Evolutionary conservation across 768 basidiomycete genomes (phyloP).

Genomic region (Lanmaoa pseudosensibilis): DNA sequence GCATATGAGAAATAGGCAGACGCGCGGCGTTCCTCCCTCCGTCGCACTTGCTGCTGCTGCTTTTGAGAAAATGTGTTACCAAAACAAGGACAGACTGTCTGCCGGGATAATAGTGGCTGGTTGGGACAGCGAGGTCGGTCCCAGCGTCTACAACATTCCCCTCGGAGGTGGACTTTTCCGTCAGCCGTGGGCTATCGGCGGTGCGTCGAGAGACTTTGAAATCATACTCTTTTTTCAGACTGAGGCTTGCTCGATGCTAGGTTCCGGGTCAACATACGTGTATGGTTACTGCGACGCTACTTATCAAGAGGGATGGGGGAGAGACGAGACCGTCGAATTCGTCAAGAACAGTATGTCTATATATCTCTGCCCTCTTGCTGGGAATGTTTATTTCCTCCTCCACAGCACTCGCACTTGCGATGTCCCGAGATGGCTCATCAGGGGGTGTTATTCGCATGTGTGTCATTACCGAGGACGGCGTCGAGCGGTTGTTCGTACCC

Average conservation of each 20-base stretch:
- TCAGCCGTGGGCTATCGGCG: conserved; percentile 98
- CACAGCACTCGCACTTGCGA: conserved; percentile 87
- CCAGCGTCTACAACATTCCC: conserved; percentile 95
- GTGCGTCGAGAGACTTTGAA: conserved; percentile 41
- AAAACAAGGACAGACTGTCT: conserved; percentile 84
- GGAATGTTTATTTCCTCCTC: conserved; percentile 5
- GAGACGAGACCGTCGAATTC: conserved; percentile 88
- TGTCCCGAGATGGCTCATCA: conserved; percentile 97
- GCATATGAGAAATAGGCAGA: conserved; percentile 42
- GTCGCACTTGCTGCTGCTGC: conserved; percentile 79
- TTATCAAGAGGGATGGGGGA: conserved; percentile 87
- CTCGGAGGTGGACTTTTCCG: conserved; percentile 95
- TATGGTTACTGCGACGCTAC: conserved; percentile 99
- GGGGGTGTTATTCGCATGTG: conserved; percentile 98
- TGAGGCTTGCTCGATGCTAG: conserved; percentile 35
- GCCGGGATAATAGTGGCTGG: conserved; percentile 98
- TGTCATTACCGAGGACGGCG: conserved; percentile 89
- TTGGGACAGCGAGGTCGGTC: conserved; percentile 90
- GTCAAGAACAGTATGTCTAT: conserved; percentile 86
- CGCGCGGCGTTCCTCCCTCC: conserved; percentile 63
- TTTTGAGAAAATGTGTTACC: conserved; percentile 88
- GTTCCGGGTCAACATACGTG: conserved; percentile 95
- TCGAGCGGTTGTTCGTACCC: conserved; percentile 90
- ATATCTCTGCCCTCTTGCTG: not conserved
- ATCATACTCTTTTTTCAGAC: not conserved